phyloP scores from a whole-genome alignment of 495 filamentous ascomycete species.

The Hypoxylon lienhwacheense region DNA sequence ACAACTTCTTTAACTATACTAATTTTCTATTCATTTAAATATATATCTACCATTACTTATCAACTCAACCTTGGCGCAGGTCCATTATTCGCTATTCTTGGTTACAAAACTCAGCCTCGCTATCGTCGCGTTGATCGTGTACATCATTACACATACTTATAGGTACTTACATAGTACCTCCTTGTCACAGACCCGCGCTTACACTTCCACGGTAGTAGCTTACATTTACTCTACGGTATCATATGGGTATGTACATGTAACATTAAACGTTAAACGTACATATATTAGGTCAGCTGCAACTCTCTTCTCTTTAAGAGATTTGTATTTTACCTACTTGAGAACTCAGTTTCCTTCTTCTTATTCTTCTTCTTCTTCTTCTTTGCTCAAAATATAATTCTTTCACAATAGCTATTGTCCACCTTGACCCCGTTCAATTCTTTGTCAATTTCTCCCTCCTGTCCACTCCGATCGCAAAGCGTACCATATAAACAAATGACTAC shows the following conservation, averaged over 20 bases:
- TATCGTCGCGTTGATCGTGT: constrained; percentile 6
- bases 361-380: background rate
- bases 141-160: too few species aligned
- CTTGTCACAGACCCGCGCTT: constrained; percentile 12
- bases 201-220: too few species aligned
- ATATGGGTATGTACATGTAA: too few species aligned
- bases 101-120: constrained; percentile 22
- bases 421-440: too few species aligned
- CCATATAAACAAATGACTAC: constrained; percentile 4
- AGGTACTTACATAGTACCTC: too few species aligned
- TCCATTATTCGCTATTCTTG: constrained; percentile 16
- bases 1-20: background rate
- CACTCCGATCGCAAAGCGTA: constrained; percentile 2
- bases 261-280: too few species aligned
- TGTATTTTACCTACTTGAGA: constrained; percentile 15
- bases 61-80: constrained; percentile 13
- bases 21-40: background rate
- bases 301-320: too few species aligned
- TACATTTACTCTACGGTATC: too few species aligned
- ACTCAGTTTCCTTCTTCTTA: background rate
- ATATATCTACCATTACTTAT: background rate
- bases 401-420: background rate
- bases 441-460: too few species aligned
- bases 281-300: constrained; percentile 18
- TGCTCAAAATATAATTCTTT: too few species aligned